These are phyloP conservation scores for Phytophthora palmivora DNA, from an alignment of 352 stramenopile genomes.

Conservation along the genomic window DNA sequence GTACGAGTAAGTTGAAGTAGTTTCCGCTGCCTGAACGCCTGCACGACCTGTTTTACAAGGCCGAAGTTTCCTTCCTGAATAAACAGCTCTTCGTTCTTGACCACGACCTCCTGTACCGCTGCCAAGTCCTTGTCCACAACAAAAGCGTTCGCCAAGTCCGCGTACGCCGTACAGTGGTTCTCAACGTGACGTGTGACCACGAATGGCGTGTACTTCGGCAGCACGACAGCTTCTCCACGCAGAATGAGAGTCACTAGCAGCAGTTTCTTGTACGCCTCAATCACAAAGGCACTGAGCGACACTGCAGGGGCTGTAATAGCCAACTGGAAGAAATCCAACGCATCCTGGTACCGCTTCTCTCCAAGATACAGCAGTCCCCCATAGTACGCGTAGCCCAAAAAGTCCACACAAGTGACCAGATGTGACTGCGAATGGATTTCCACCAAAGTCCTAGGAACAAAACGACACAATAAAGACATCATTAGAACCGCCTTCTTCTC, in stretches of 20 bases:
- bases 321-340: conserved; percentile 76
- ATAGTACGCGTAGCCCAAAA: conserved; percentile 88
- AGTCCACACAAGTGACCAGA: conserved; percentile 64
- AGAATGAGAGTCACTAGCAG: conserved; percentile 73
- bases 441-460: conserved; percentile 59
- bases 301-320: conserved; percentile 76
- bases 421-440: conserved; percentile 72
- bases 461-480: conserved; percentile 16
- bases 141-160: conserved; percentile 66
- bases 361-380: conserved; percentile 76
- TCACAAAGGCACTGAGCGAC: conserved; percentile 77
- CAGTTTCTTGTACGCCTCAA: conserved; percentile 88
- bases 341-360: conserved; percentile 79
- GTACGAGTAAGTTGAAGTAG: conserved; percentile 79
- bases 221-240: conserved; percentile 50
- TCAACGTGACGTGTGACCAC: conserved; percentile 78
- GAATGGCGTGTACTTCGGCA: conserved; percentile 86
- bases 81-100: conserved; percentile 58
- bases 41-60: conserved; percentile 81
- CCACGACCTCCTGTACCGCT: conserved; percentile 39
- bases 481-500: conserved; percentile 1
- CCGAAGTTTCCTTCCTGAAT: conserved; percentile 71
- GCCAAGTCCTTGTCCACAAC: conserved; percentile 45
- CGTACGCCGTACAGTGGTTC: conserved; percentile 68
- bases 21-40: conserved; percentile 73